These are phyloP conservation scores for Trichocladium antarcticum DNA, from an alignment of 495 filamentous ascomycete genomes.

Conservation along the genomic window DNA sequence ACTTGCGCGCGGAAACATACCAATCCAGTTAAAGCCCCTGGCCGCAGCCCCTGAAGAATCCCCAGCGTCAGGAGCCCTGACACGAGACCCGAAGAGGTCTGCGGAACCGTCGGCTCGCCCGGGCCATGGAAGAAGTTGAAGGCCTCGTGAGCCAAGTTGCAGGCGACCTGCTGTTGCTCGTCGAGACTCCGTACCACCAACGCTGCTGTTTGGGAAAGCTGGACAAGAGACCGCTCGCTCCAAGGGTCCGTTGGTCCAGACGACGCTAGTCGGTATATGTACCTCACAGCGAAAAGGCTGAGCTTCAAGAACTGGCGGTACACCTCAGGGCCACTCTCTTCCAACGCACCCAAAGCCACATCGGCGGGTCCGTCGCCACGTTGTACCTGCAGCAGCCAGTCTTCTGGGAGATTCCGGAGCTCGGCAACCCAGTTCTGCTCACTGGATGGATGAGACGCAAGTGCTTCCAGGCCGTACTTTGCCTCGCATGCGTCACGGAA, in stretches of 20 bases:
- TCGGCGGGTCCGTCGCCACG: neutral
- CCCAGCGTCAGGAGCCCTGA: slow-evolving; percentile 29
- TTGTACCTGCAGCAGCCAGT: slow-evolving; percentile 15
- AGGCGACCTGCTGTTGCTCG: slow-evolving; percentile 20
- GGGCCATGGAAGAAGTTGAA: slow-evolving; percentile 25
- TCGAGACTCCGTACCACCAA: slow-evolving; percentile 20
- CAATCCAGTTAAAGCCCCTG: slow-evolving; percentile 24
- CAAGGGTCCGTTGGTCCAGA: slow-evolving; percentile 7
- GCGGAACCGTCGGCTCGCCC: neutral
- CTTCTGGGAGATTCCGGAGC: slow-evolving; percentile 11
- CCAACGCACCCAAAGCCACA: neutral
- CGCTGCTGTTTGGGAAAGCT: slow-evolving; percentile 23
- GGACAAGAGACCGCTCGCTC: slow-evolving; percentile 18
- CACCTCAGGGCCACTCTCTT: slow-evolving; percentile 16
- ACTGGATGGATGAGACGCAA: slow-evolving; percentile 3
- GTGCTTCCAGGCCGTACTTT: slow-evolving; percentile 8
- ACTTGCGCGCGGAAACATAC: slow-evolving; percentile 19
- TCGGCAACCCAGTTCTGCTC: slow-evolving; percentile 20
- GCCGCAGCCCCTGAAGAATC: slow-evolving; percentile 35
- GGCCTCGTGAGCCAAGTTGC: slow-evolving; percentile 21
- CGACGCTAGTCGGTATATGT: slow-evolving; percentile 16
- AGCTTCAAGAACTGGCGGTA: slow-evolving; percentile 21
- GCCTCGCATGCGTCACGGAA: slow-evolving; percentile 23
- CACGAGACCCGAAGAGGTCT: neutral
- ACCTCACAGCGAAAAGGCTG: slow-evolving; percentile 15